These are phyloP conservation scores for Phytophthora meadii DNA, from an alignment of 352 stramenopile genomes.

Conservation along the genomic window DNA sequence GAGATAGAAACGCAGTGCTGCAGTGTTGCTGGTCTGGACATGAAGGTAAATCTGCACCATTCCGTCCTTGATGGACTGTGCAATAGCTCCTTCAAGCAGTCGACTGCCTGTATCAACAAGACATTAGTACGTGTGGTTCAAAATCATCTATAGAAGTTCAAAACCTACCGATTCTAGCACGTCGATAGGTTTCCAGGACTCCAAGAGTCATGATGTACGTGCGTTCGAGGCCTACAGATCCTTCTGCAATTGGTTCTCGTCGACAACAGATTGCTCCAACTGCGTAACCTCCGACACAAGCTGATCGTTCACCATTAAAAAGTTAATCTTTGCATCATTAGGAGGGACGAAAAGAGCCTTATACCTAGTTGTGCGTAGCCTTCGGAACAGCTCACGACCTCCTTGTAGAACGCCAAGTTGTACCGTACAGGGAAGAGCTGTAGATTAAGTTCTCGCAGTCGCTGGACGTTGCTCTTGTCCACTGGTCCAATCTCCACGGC, in stretches of 20 bases:
- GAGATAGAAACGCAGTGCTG: slow-evolving; percentile 93
- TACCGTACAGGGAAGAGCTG: slow-evolving; percentile 94
- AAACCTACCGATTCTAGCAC: slow-evolving; percentile 69
- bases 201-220: slow-evolving; percentile 97
- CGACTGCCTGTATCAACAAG: slow-evolving; percentile 35
- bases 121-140: too few species aligned
- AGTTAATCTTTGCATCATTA: background rate
- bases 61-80: slow-evolving; percentile 39
- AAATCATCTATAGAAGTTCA: background rate
- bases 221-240: slow-evolving; percentile 30
- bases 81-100: slow-evolving; percentile 52
- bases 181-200: slow-evolving; percentile 89
- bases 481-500: slow-evolving; percentile 60
- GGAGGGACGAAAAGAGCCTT: background rate
- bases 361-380: slow-evolving; percentile 65
- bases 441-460: slow-evolving; percentile 91
- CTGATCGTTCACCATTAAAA: slow-evolving; percentile 26
- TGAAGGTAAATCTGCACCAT: slow-evolving; percentile 87
- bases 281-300: slow-evolving; percentile 81
- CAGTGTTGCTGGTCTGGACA: slow-evolving; percentile 93
- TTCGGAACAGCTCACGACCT: slow-evolving; percentile 74
- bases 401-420: slow-evolving; percentile 93
- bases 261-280: slow-evolving; percentile 92
- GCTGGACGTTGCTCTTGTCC: slow-evolving; percentile 64
- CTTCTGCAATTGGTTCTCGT: slow-evolving; percentile 59